Evolutionary conservation across 2,329 filamentous ascomycete genomes (phyloP).

Genomic region (Seiridium cupressi): DNA sequence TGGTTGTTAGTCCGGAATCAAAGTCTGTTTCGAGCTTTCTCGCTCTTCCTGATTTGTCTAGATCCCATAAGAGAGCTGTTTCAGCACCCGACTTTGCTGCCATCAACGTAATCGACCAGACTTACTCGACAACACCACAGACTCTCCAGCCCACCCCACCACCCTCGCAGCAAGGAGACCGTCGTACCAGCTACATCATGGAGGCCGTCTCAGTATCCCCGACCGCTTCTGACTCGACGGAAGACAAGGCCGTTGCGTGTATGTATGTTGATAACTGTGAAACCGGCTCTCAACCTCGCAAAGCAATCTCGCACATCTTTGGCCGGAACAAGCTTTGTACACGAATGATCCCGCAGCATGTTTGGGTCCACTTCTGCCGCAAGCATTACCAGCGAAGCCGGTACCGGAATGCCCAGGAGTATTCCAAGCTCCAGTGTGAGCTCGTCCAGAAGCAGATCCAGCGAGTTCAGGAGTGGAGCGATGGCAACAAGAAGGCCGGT

Average conservation of each 20-base stretch:
- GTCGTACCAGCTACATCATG: slow-evolving; percentile 16
- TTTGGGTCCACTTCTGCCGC: slow-evolving; percentile 77
- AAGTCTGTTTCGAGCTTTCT: slow-evolving; percentile 11
- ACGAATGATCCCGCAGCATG: slow-evolving; percentile 62
- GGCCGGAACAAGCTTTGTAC: slow-evolving; percentile 81
- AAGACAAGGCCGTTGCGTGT: slow-evolving; percentile 36
- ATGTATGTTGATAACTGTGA: slow-evolving; percentile 58
- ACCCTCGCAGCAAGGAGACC: slow-evolving; percentile 20
- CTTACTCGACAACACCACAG: slow-evolving; percentile 18
- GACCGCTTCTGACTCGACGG: slow-evolving; percentile 9
- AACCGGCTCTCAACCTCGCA: slow-evolving; percentile 62
- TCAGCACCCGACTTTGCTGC: slow-evolving; percentile 47
- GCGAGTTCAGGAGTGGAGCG: slow-evolving; percentile 62
- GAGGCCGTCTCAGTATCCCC: slow-evolving; percentile 16
- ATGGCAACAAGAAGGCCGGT: slow-evolving; percentile 39
- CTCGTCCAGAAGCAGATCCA: slow-evolving; percentile 62
- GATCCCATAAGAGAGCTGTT: slow-evolving; percentile 45
- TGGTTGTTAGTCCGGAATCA: slow-evolving; percentile 15
- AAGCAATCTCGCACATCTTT: slow-evolving; percentile 79
- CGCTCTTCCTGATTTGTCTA: slow-evolving; percentile 19
- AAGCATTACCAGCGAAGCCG: slow-evolving; percentile 79
- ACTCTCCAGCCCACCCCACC: slow-evolving; percentile 25
- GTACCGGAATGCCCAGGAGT: slow-evolving; percentile 63
- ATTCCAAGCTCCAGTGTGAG: slow-evolving; percentile 61
- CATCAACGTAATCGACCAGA: slow-evolving; percentile 17